These are phyloP conservation scores for Pseudotsuga menziesii DNA, from an alignment of 75 land plant genomes.

Conservation along the genomic window DNA sequence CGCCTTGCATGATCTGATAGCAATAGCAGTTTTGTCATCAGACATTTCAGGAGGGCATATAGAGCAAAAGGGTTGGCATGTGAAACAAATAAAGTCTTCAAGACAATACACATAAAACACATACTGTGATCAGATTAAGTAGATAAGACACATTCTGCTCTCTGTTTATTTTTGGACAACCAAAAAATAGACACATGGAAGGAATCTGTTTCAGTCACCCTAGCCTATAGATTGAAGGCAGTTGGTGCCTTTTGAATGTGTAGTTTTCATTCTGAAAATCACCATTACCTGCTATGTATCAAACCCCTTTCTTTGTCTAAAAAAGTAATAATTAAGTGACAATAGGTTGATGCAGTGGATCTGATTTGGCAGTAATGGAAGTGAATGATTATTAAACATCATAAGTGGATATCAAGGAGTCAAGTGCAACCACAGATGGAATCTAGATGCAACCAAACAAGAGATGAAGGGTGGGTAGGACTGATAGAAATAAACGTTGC, in stretches of 20 bases:
- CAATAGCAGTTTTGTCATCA: not conserved
- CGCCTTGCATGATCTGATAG: not conserved
- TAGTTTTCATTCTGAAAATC: not conserved
- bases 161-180: not conserved
- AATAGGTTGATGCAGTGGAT: too few relatives aligned
- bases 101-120: not conserved
- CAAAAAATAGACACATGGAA: not conserved
- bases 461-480: too few relatives aligned
- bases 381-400: too few relatives aligned
- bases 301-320: too few relatives aligned
- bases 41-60: not conserved
- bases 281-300: too few relatives aligned
- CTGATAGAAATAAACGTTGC: too few relatives aligned
- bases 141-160: not conserved
- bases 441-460: too few relatives aligned
- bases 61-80: not conserved
- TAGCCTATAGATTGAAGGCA: not conserved
- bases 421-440: too few relatives aligned
- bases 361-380: too few relatives aligned
- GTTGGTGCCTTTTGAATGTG: not conserved
- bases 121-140: not conserved
- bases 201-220: not conserved
- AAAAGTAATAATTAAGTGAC: too few relatives aligned
- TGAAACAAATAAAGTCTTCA: not conserved
- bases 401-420: too few relatives aligned